These are phyloP conservation scores for Tritrichomonas musculus DNA, from an alignment of 208 protist genomes.

Conservation along the genomic window DNA sequence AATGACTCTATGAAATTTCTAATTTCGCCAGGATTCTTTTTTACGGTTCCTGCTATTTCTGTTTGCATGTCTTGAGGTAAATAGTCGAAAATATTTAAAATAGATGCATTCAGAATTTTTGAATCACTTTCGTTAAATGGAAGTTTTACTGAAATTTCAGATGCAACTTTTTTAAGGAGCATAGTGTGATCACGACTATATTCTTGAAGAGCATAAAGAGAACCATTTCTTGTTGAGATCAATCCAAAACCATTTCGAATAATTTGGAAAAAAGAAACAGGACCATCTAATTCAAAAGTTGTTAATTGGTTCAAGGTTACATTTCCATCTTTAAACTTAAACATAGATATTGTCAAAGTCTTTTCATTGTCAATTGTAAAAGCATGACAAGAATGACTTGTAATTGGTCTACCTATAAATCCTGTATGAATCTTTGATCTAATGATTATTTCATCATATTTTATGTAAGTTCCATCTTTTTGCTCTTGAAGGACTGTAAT, in stretches of 20 bases:
- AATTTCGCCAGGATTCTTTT: background rate
- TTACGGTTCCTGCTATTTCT: background rate
- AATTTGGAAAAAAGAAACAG: background rate
- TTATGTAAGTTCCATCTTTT: background rate
- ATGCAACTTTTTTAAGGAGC: background rate
- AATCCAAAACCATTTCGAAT: background rate
- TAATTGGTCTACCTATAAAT: background rate
- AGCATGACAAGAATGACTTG: background rate
- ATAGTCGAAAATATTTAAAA: background rate
- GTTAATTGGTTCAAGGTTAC: background rate
- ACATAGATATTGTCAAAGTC: background rate
- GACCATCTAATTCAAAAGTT: background rate
- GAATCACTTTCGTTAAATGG: background rate
- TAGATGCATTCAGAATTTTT: background rate
- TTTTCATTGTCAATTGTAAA: background rate
- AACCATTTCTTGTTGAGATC: background rate
- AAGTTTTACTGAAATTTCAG: background rate
- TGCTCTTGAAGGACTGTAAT: background rate
- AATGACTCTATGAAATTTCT: too few relatives aligned
- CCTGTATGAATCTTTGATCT: background rate
- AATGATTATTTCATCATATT: background rate
- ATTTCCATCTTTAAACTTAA: background rate
- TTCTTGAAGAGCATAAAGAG: background rate
- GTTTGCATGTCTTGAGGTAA: background rate
- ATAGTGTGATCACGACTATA: background rate